Percentiles rank a stretch among this genome's conserved stretches.
phyloP scores from a whole-genome alignment of 2,329 filamentous ascomycete genomes.

The Alternaria atra region DNA sequence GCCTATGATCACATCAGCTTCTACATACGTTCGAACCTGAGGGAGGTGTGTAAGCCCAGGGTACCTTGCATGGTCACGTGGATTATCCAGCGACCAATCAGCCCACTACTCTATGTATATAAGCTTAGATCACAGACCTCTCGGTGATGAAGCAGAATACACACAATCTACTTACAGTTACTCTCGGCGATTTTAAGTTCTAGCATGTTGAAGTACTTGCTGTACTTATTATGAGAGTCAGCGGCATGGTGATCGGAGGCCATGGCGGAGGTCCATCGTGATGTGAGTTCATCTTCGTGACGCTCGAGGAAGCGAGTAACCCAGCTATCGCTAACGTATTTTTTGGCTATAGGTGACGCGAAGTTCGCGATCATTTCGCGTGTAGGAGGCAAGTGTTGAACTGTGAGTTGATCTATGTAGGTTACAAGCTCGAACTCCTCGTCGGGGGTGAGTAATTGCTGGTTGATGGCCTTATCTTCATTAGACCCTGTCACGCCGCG shows the following conservation, averaged over 20 bases:
- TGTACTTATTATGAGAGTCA: slow-evolving; percentile 9
- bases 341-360: background rate
- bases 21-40: too few relatives aligned
- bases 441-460: too few relatives aligned
- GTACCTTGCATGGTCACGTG: too few relatives aligned
- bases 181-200: slow-evolving; percentile 19
- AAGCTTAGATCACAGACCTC: too few relatives aligned
- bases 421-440: background rate
- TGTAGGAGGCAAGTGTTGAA: background rate
- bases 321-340: slow-evolving; percentile 13
- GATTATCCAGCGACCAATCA: too few relatives aligned
- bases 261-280: slow-evolving; percentile 9
- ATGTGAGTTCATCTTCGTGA: slow-evolving; percentile 7
- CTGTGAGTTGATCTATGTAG: background rate
- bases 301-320: slow-evolving; percentile 15
- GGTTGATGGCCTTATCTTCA: too few relatives aligned
- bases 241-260: slow-evolving; percentile 10
- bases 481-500: too few relatives aligned
- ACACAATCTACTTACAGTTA: too few relatives aligned
- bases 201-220: slow-evolving; percentile 17
- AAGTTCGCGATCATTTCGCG: background rate
- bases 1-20: too few relatives aligned
- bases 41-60: too few relatives aligned
- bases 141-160: too few relatives aligned
- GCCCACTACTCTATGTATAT: too few relatives aligned